Percentiles rank a stretch among this genome's conserved stretches.
These are phyloP conservation scores for Mimosa bimucronata DNA, from an alignment of 306 rosid species.

Conservation along the genomic window DNA sequence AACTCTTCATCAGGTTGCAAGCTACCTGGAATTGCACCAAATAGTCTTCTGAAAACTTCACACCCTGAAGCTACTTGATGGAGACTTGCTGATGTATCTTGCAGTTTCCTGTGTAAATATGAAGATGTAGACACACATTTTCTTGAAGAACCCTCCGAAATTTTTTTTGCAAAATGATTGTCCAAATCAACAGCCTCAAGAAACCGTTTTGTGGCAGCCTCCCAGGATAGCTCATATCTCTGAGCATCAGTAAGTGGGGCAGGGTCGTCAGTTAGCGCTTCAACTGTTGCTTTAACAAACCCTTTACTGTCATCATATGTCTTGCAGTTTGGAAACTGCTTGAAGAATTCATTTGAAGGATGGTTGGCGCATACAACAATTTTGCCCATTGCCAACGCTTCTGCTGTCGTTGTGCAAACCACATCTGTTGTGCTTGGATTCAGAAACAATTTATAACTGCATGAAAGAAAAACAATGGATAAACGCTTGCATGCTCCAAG, in stretches of 20 bases:
- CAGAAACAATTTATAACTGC: slow-evolving; percentile 89
- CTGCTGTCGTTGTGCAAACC: slow-evolving; percentile 98
- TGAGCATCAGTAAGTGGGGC: slow-evolving; percentile 64
- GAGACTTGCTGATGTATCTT: slow-evolving; percentile 68
- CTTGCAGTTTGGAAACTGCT: slow-evolving; percentile 87
- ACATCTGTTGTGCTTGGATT: slow-evolving; percentile 97
- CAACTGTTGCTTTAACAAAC: slow-evolving; percentile 63
- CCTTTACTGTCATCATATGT: slow-evolving; percentile 52
- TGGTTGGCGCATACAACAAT: slow-evolving; percentile 83
- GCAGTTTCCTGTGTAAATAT: slow-evolving; percentile 44
- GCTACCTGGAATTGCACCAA: slow-evolving; percentile 86
- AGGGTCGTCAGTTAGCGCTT: slow-evolving; percentile 69
- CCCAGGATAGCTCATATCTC: slow-evolving; percentile 79
- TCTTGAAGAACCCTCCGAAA: slow-evolving; percentile 45
- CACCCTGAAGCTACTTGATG: slow-evolving; percentile 75
- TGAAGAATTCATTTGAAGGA: slow-evolving; percentile 91
- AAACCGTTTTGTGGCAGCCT: slow-evolving; percentile 86
- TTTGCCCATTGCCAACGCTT: slow-evolving; percentile 97
- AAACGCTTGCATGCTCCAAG: slow-evolving; percentile 26
- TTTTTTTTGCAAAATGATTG: slow-evolving; percentile 35
- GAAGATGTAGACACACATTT: slow-evolving; percentile 59
- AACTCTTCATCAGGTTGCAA: slow-evolving; percentile 84
- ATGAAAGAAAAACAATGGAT: slow-evolving; percentile 29
- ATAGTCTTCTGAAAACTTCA: slow-evolving; percentile 69
- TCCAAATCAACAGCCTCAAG: slow-evolving; percentile 61